Evolutionary conservation across 2,329 filamentous ascomycete genomes (phyloP), one percentile per base, ranked within the genome.

Genomic region (Epichloe baconii): DNA sequence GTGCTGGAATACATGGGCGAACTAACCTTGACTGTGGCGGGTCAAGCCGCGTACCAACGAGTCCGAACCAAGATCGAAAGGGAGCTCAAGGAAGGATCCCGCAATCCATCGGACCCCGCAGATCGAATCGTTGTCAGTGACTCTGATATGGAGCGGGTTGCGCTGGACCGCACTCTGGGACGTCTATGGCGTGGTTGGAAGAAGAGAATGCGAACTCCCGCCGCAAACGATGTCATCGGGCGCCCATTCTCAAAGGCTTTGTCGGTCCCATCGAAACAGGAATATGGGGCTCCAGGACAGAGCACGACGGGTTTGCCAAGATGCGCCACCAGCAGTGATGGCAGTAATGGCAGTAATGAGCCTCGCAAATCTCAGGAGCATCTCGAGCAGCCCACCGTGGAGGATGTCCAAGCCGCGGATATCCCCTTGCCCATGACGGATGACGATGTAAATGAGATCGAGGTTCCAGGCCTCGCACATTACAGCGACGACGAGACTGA

Each of bases 181-280:
- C 78, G 90, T 47, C 73, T 97, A 43, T 98, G 93, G 93, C 81
- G 93, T 59, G 86, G 87, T 26, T 98, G 93, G 93, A 88, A 93
- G 69, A 95, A 95, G 71, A 80, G 85, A 55, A 76, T 86, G 58
- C 79, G 87, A 52, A 75, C 76, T 6, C 78, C 80, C 0, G 65
- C 80, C 0, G 65, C 64, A 36, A 67, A 71, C 36, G 72, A 76
- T 40, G 64, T 71, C 47, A 68, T 72, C 45, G 66, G 72, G 37
- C 70, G 74, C 26, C 71, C 77, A 2, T 74, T 71, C 53, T 77
- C 78, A 1, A 68, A 71, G 44, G 72, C 73, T 46, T 73, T 74
- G 1, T 58, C 68, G 6, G 51, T 54, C 19, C 59, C 63, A 36
- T 53, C 57, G 31, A 60, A 58, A 50, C 59, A 60, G 5, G 64